These are phyloP conservation scores for Fusarium torulosum DNA, from an alignment of 2,329 filamentous ascomycete species.

Conservation along the genomic window DNA sequence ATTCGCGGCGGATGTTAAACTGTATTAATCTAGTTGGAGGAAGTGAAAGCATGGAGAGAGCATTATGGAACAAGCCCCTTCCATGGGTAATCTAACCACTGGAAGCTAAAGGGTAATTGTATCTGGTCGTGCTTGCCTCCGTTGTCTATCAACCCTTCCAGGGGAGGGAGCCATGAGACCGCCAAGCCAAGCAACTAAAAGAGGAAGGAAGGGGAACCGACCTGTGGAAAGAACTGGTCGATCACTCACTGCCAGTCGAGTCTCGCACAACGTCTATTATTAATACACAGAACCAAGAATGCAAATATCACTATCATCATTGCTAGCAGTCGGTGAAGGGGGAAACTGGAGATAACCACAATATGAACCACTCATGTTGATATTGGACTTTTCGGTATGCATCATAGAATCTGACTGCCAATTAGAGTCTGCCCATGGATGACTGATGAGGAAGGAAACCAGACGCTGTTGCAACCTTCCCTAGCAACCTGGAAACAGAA, in stretches of 20 bases:
- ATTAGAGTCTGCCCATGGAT: not conserved
- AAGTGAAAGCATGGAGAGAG: slow-evolving; percentile 3
- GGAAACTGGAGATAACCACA: not conserved
- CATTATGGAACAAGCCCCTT: slow-evolving; percentile 4
- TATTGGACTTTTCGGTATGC: slow-evolving; percentile 13
- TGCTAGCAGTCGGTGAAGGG: not conserved
- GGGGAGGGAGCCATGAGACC: slow-evolving; percentile 18
- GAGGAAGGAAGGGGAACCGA: slow-evolving; percentile 19
- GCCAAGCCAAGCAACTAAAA: slow-evolving; percentile 32
- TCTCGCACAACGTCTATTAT: slow-evolving; percentile 13
- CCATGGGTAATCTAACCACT: slow-evolving; percentile 1
- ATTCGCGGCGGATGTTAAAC: slow-evolving; percentile 18
- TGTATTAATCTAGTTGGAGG: slow-evolving; percentile 5
- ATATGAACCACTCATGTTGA: not conserved
- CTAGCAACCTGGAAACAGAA: not conserved
- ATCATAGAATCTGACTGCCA: slow-evolving; percentile 15
- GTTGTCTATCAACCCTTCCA: slow-evolving; percentile 15
- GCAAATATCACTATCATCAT: not conserved
- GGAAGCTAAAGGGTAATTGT: not conserved
- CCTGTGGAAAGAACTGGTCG: slow-evolving; percentile 21
- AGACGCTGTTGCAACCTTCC: slow-evolving; percentile 21
- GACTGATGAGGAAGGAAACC: slow-evolving; percentile 15
- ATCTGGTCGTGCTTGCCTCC: slow-evolving; percentile 9
- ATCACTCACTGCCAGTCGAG: slow-evolving; percentile 19
- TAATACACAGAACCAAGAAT: slow-evolving; percentile 16